Base-by-base conservation (phyloP, 164 flowering plant genomes). In the Litsea cubeba region DNA sequence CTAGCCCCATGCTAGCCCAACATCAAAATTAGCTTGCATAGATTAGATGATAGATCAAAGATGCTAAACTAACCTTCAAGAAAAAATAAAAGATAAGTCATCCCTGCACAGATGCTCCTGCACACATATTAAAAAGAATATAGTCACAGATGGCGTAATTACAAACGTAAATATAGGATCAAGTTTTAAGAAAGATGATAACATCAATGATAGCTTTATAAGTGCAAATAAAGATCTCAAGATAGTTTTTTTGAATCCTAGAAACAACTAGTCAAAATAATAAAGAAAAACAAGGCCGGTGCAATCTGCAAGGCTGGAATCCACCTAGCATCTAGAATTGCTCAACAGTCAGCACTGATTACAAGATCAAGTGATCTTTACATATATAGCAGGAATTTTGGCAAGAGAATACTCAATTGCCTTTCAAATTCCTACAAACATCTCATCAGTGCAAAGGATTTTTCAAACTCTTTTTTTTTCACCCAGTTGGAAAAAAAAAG, bases 71-170 rank as follows among this genome's bases (percentile, higher is more conserved):
- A 68, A 87, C 99, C 95, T 91, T 93, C 5, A 91, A 18, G 98
- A 91, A 82, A 91, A 95, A 28, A 90, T 80, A 79, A 95, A 95
- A 63, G 99, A 82, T 72, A 84, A 80, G 81, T 95, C 97, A 84
- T 95, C 99, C n/a, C 90, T 89, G 71, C 84, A 76, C 74, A 93
- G 80, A 83, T 95, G 97, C 75, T 87, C 97, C 99, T 95, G 91
- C 46, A 46, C 35, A 67, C n/a, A 76, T 62, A 74, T 7, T 68
- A 67, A 24, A 28, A 51, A 28, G 6, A 11, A 11, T 2, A 8
- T 49, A 18, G 60, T 57, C 58, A 50, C 22, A 40, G 40, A 71
- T 20, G 54, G n/a, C n/a, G n/a, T 15, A 51, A 23, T 70, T 24
- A 69, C n/a, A 26, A 40, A 7, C 2, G 46, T 8, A 40, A 40